These are phyloP conservation scores for Candida easanensis DNA, from an alignment of 805 yeast genomes.

Conservation along the genomic window DNA sequence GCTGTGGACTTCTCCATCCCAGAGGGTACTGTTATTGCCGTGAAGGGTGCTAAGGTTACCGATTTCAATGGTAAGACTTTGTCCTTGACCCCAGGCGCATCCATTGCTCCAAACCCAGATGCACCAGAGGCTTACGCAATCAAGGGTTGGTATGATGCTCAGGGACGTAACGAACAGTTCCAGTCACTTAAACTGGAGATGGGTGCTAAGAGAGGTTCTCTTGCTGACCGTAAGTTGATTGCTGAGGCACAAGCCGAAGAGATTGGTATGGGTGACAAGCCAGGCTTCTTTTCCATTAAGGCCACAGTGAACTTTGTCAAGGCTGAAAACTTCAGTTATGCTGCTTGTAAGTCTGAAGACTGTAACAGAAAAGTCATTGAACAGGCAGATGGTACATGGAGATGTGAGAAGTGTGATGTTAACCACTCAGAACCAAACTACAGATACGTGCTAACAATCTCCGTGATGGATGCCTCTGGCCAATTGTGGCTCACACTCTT, in stretches of 20 bases:
- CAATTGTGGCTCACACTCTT: slow-evolving; percentile 85
- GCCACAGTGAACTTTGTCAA: slow-evolving; percentile 72
- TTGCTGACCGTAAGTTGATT: slow-evolving; percentile 63
- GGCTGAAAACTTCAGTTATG: slow-evolving; percentile 79
- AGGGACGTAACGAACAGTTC: slow-evolving; percentile 64
- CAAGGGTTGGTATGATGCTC: slow-evolving; percentile 93
- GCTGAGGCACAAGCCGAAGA: slow-evolving; percentile 61
- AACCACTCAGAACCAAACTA: slow-evolving; percentile 66
- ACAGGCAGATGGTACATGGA: slow-evolving; percentile 73
- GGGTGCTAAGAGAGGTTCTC: slow-evolving; percentile 37
- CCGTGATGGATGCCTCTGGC: slow-evolving; percentile 78
- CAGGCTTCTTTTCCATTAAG: slow-evolving; percentile 74
- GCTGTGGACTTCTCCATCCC: slow-evolving; percentile 76
- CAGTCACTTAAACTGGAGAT: slow-evolving; percentile 57
- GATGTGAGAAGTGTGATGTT: slow-evolving; percentile 89
- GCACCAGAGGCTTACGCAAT: slow-evolving; percentile 81
- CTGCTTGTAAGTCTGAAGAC: slow-evolving; percentile 75
- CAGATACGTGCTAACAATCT: slow-evolving; percentile 75
- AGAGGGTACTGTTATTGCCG: slow-evolving; percentile 82
- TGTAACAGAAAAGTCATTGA: slow-evolving; percentile 86
- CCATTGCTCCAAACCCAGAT: slow-evolving; percentile 80
- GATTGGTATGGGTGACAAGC: slow-evolving; percentile 70
- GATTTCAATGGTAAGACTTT: slow-evolving; percentile 87
- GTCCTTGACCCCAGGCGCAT: slow-evolving; percentile 76
- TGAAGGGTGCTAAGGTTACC: slow-evolving; percentile 85